phyloP scores from a whole-genome alignment of 2,329 filamentous ascomycete species.

The Zopfia rhizophila region DNA sequence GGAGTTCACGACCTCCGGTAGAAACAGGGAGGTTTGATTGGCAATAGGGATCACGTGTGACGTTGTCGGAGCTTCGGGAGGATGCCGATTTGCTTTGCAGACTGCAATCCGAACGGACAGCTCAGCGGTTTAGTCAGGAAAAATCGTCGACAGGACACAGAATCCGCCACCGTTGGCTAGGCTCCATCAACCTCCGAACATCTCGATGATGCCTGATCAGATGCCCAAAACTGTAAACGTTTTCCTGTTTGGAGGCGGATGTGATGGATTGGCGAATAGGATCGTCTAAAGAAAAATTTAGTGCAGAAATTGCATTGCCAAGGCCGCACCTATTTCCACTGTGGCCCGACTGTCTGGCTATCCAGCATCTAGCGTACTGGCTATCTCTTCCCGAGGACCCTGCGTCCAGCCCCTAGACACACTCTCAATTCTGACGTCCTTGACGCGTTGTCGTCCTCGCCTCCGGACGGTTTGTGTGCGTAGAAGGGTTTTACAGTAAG shows the following conservation, averaged over 20 bases:
- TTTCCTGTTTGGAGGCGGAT: conserved; percentile 1
- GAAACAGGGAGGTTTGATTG: too few relatives aligned
- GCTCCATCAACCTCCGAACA: neutral
- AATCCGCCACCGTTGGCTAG: conserved; percentile 1
- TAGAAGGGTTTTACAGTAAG: too few relatives aligned
- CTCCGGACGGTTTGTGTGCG: too few relatives aligned
- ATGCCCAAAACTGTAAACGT: conserved; percentile 3
- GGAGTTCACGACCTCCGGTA: too few relatives aligned
- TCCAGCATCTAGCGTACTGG: conserved; percentile 5
- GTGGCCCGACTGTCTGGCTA: conserved; percentile 16
- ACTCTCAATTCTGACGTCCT: conserved; percentile 23
- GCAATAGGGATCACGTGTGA: conserved; percentile 31
- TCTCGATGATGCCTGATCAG: conserved; percentile 10
- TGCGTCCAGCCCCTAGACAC: conserved; percentile 21
- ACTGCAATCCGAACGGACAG: neutral
- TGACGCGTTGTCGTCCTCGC: conserved; percentile 7
- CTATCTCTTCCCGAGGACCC: conserved; percentile 22
- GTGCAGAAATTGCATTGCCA: conserved; percentile 12
- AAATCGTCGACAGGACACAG: neutral
- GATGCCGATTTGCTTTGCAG: conserved; percentile 16
- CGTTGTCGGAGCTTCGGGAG: conserved; percentile 16
- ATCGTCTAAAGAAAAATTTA: conserved; percentile 13
- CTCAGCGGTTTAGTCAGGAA: neutral
- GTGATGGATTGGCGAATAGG: conserved; percentile 10
- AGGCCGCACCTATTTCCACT: conserved; percentile 17